Percentiles rank a stretch among this genome's conserved stretches.
Evolutionary conservation across 1,284 basidiomycete species (phyloP).

Genomic region (Moniliophthora roreri): DNA sequence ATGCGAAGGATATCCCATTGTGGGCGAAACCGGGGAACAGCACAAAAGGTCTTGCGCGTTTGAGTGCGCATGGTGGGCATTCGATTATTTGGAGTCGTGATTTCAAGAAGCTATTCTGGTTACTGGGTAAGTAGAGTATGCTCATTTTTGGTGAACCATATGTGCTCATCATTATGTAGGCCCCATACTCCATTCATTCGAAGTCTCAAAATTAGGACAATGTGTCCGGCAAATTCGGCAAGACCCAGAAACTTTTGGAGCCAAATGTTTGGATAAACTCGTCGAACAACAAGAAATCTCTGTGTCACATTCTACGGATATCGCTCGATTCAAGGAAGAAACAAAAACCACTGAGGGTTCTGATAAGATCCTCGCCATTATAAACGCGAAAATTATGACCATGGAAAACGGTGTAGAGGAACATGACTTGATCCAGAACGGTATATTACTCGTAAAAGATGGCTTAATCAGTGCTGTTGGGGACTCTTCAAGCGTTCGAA

Average conservation of each 20-base stretch:
- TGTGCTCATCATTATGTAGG: conserved; percentile 36
- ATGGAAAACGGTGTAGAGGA: conserved; percentile 54
- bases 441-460: conserved; percentile 48
- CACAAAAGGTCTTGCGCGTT: conserved; percentile 53
- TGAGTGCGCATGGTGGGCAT: conserved; percentile 73
- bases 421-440: conserved; percentile 49
- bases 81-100: conserved; percentile 61
- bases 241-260: conserved; percentile 56
- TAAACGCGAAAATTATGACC: conserved; percentile 66
- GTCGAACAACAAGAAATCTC: conserved; percentile 56
- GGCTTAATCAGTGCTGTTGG: conserved; percentile 58
- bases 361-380: conserved; percentile 49
- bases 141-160: conserved; percentile 1
- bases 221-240: conserved; percentile 47
- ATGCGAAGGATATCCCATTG: conserved; percentile 33
- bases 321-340: conserved; percentile 54
- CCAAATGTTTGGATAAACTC: conserved; percentile 53
- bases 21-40: conserved; percentile 72
- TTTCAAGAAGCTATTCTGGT: conserved; percentile 67
- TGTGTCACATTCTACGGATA: conserved; percentile 60
- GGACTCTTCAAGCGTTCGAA: conserved; percentile 32
- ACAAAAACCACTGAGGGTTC: conserved; percentile 28
- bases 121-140: conserved; percentile 50
- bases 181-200: conserved; percentile 61
- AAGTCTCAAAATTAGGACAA: conserved; percentile 47